phyloP scores from a whole-genome alignment of 208 protist genomes.

The Tritrichomonas musculus region DNA sequence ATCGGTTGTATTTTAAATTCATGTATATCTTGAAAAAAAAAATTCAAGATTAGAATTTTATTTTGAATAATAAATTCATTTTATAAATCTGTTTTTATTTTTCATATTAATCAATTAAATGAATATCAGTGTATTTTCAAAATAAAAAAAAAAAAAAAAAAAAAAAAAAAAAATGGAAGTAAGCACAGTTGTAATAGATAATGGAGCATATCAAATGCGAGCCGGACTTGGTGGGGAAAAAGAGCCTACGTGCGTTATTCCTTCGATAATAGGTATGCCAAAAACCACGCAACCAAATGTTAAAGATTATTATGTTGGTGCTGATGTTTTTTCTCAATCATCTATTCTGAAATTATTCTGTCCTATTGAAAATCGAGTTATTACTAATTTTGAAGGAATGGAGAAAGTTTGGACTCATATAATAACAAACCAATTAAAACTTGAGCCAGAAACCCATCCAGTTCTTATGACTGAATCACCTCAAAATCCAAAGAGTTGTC shows the following conservation, averaged over 20 bases:
- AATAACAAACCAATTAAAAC: not conserved
- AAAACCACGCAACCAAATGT: not conserved
- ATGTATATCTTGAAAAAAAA: too few relatives aligned
- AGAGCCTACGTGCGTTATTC: not conserved
- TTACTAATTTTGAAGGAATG: slow-evolving; percentile 27
- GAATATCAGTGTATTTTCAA: too few relatives aligned
- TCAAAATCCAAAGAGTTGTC: not conserved
- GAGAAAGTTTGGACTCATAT: slow-evolving; percentile 31
- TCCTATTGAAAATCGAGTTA: slow-evolving; percentile 23
- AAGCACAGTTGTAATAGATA: slow-evolving; percentile 19
- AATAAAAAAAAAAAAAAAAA: too few relatives aligned
- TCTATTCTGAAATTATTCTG: not conserved
- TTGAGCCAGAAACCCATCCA: not conserved
- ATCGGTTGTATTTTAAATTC: too few relatives aligned
- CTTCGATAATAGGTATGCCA: not conserved
- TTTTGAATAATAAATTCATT: too few relatives aligned
- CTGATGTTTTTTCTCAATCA: not conserved
- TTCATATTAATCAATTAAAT: too few relatives aligned
- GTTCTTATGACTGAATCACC: slow-evolving; percentile 27
- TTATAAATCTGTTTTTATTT: too few relatives aligned
- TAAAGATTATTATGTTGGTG: not conserved
- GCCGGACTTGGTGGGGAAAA: not conserved
- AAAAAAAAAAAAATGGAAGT: slow-evolving; percentile 7
- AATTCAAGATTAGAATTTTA: too few relatives aligned
- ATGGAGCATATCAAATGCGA: not conserved